Conservation (phyloP, 163 green algal genomes). For the Chlorella variabilis region DNA sequence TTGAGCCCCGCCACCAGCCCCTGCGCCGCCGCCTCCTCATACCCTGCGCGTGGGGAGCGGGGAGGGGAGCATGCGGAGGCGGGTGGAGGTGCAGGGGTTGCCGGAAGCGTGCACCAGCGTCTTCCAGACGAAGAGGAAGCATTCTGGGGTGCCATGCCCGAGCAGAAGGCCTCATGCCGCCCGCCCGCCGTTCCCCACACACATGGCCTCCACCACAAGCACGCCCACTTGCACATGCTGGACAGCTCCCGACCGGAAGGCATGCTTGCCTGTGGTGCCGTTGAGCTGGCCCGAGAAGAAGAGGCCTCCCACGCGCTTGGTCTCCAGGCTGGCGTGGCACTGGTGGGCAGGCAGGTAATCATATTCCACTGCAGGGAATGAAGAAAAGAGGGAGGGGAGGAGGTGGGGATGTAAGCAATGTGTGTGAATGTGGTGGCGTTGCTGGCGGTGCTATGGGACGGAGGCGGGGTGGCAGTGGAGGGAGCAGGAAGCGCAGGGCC, state of each 20-base stretch:
- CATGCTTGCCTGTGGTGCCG: slow-evolving; percentile 89
- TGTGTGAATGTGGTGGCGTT: no score
- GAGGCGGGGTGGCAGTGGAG: no score
- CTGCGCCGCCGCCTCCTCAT: slow-evolving; percentile 83
- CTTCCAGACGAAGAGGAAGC: no score
- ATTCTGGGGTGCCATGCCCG: no score
- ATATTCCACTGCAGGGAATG: slow-evolving; percentile 75
- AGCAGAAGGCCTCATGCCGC: no score
- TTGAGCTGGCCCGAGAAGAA: slow-evolving; percentile 98
- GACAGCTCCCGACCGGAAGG: no score
- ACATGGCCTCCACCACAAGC: no score
- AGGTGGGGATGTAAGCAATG: not conserved
- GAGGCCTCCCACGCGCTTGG: slow-evolving; percentile 84
- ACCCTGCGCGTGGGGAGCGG: not conserved
- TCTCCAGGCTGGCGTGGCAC: slow-evolving; percentile 88
- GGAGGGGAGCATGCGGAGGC: not conserved
- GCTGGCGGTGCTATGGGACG: no score
- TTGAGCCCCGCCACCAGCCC: slow-evolving; percentile 93
- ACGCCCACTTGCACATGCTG: no score
- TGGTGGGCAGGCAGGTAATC: slow-evolving; percentile 90
- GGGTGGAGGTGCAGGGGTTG: not conserved
- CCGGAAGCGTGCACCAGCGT: no score
- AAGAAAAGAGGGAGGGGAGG: not conserved
- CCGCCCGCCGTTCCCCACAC: no score
- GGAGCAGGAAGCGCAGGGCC: no score